phyloP scores from a whole-genome alignment of 768 basidiomycete genomes.

The Cystofilobasidium ferigula region DNA sequence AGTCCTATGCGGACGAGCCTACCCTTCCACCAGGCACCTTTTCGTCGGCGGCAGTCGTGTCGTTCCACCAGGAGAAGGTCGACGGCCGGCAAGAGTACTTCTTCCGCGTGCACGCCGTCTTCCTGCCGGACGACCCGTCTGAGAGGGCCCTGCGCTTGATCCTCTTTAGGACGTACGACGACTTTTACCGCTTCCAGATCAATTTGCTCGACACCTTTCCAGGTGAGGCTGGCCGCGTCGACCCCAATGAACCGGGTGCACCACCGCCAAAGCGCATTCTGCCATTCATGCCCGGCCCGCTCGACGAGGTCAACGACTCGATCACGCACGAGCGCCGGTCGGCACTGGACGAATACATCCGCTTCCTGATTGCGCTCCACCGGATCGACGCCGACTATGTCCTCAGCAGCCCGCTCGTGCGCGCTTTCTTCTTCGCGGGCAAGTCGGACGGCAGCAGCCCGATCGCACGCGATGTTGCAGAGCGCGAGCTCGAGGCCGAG shows the following conservation, averaged over 20 bases:
- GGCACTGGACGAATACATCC: conserved; percentile 82
- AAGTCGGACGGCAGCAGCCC: conserved; percentile 73
- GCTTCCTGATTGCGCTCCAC: conserved; percentile 62
- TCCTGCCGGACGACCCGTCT: conserved; percentile 60
- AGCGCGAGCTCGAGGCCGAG: conserved; percentile 38
- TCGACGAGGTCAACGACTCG: conserved; percentile 66
- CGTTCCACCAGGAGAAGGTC: conserved; percentile 93
- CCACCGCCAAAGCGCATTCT: conserved; percentile 48
- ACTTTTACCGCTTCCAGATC: conserved; percentile 97
- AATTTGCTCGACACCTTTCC: conserved; percentile 75
- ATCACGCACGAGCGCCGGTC: conserved; percentile 66
- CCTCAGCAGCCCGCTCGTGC: conserved; percentile 64
- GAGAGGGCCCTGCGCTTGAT: conserved; percentile 61
- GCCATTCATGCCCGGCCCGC: conserved; percentile 96
- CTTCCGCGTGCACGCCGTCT: conserved; percentile 87
- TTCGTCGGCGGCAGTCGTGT: conserved; percentile 75
- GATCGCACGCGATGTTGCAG: conserved; percentile 43
- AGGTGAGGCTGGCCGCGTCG: conserved; percentile 66
- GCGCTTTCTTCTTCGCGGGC: conserved; percentile 70
- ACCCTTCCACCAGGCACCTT: conserved; percentile 53
- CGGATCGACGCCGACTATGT: conserved; percentile 59
- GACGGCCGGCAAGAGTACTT: conserved; percentile 55
- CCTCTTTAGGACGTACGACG: conserved; percentile 89
- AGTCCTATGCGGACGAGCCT: not conserved
- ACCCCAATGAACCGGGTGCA: not conserved